Base-by-base conservation (phyloP, 805 yeast genomes). In the Barnettozyma wickerhamii region DNA sequence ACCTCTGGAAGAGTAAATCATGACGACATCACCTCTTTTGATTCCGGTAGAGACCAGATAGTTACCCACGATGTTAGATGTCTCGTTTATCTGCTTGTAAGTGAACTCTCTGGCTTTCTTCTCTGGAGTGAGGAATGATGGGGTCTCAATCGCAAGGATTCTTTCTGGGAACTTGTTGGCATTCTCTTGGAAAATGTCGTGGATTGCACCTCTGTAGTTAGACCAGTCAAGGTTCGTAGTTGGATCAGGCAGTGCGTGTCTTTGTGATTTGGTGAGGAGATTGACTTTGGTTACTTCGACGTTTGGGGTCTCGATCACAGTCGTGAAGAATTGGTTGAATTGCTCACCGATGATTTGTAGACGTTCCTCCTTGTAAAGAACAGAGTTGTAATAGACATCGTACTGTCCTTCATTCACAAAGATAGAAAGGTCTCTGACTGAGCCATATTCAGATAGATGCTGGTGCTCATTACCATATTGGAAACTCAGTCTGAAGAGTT, bases 1-100 rank as follows among this genome's bases (percentile, higher is more conserved):
- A 53, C 97, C 96, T 64, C 99, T 80, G 57, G 91, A 87, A 19
- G 99, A 96, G 60, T 93, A 93, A 52, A 95, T 90, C 95, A 90
- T 90, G 14, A 93, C 98, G 14, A 93, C 88, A 61, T 93, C 98
- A 42, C 98, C 99, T 56, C 84, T 73, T 49, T 77, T 70, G 54
- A 93, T 83, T 12, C 98, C 98, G 6, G 82, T 77, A 19, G 74
- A 66, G 43, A 86, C 81, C 53, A 93, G 72, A 56, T 87, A 84
- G 64, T 93, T 91, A 27, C 96, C 98, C 14, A 93, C 90, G 21
- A 89, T 74, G 56, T 95, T 93, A 12, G 97, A 88, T 2, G 97
- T 91, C 61, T 87, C 84, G 62, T 93, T 81, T 55, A 93, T 91
- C 60, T 91, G 96, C 54, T 69, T 71, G 62, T 93, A 93, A 27